Conservation (phyloP, 2,329 filamentous ascomycete species). For the Gaeumannomyces tritici region DNA sequence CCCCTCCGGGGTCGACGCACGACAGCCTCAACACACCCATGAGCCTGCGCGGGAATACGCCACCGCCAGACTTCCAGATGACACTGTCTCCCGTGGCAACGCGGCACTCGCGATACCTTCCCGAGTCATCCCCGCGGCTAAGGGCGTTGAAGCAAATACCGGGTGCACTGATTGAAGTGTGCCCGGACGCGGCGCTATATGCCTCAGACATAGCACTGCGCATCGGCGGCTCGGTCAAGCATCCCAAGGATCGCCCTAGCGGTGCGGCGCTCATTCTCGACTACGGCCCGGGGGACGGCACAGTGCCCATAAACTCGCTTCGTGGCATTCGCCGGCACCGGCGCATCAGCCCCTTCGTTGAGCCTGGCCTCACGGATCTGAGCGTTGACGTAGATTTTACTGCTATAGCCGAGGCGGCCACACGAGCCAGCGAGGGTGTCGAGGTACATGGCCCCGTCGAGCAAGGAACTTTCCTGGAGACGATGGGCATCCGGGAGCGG, state of each 20-base stretch:
- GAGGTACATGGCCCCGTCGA: constrained; percentile 90
- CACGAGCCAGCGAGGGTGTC: constrained; percentile 64
- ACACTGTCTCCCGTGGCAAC: constrained; percentile 67
- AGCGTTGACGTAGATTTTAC: constrained; percentile 91
- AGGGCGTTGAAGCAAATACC: constrained; percentile 57
- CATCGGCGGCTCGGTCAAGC: constrained; percentile 59
- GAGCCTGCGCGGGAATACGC: constrained; percentile 35
- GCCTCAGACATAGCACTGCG: constrained; percentile 71
- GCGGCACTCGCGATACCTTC: constrained; percentile 76
- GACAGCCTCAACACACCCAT: constrained; percentile 43
- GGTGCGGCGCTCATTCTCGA: constrained; percentile 94
- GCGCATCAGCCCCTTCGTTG: constrained; percentile 67
- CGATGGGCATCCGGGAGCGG: constrained; percentile 76
- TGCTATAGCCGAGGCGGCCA: constrained; percentile 73
- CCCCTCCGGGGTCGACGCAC: constrained; percentile 44
- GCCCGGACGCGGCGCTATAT: constrained; percentile 76
- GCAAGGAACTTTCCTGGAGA: constrained; percentile 68
- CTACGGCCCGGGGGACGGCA: constrained; percentile 68
- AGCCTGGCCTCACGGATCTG: constrained; percentile 77
- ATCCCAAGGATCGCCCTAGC: constrained; percentile 52
- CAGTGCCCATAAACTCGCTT: constrained; percentile 78
- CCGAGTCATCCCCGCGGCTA: constrained; percentile 73
- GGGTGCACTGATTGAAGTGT: constrained; percentile 76
- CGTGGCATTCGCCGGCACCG: constrained; percentile 77
- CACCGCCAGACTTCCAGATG: constrained; percentile 77